Base-by-base conservation (phyloP, 2,329 filamentous ascomycete genomes). In the Hypoxylon sp. region DNA sequence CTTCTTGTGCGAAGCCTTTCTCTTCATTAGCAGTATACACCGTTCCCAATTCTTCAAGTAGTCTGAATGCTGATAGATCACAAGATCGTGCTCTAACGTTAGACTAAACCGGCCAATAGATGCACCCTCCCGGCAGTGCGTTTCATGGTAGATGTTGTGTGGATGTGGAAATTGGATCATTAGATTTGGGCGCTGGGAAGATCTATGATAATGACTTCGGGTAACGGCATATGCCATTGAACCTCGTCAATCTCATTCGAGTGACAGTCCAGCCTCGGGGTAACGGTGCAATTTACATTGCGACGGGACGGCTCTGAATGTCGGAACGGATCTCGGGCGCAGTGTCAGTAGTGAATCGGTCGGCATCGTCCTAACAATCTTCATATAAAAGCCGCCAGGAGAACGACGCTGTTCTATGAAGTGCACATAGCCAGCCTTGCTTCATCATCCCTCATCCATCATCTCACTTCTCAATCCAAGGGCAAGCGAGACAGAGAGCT, bases 91-190 rank as follows among this genome's bases (percentile, higher is more conserved):
- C 42, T 31, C 13, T 14, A 8, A 62, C 39, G 50, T 62, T 62
- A 26, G 39, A 62, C 50, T 42, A 13, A 13, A n/a, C 5, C 24
- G 19, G 13, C 39, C 37, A 24, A 47, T 31, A 37, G 48, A 54
- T 54, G 58, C 58, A 54, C 53, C 48, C 17, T 54, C 9, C 58
- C 58, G 58, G 8, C 19, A 6, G 19, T 3, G 35, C 53, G 58
- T 62, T 62, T 62, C 58, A 54, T 54, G 58, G 37, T 39, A 11
- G 26, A 54, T 54, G 57, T 22, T 26, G 48, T 61, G 48, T 44
- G 24, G n/a, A 24, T 24, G 22, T 53, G 13, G 24, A 5, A 33
- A 39, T 39, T 10, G 24, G 35, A 52, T 53, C 47, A 47, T 60
- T n/a, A 52, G 44, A 52, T 37, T 35, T 24, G 17, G 33, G 24